Evolutionary conservation across 2,329 filamentous ascomycete species (phyloP).

Genomic region (Colletotrichum sp.): DNA sequence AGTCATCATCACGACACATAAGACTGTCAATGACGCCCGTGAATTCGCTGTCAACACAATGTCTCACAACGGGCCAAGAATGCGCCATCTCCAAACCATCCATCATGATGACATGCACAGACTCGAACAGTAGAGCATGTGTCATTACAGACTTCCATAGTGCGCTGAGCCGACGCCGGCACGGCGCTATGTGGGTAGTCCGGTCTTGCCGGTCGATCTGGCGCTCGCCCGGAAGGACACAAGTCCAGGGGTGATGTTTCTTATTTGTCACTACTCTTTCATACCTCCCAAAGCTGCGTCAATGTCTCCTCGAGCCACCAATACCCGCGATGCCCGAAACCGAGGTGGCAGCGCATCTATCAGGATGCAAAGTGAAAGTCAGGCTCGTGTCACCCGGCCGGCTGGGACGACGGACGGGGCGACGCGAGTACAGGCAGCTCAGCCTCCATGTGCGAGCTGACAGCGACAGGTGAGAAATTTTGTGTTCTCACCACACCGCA

Average conservation of each 20-base stretch:
- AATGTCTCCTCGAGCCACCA: neutral
- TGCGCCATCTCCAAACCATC: neutral
- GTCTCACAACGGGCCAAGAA: neutral
- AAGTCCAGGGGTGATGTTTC: neutral
- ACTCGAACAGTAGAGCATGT: neutral
- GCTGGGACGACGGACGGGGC: neutral
- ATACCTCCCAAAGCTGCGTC: neutral
- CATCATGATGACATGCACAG: constrained; percentile 4
- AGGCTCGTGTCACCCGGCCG: neutral
- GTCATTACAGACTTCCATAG: neutral
- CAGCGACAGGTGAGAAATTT: neutral
- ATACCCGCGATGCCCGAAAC: neutral
- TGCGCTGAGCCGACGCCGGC: constrained; percentile 1
- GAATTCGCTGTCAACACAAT: neutral
- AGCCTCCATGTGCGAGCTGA: constrained; percentile 7
- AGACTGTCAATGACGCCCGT: neutral
- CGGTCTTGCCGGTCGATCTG: constrained; percentile 9
- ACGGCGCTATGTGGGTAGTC: neutral
- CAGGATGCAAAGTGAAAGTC: neutral
- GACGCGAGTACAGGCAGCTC: neutral
- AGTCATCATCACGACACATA: neutral
- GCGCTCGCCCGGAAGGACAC: neutral
- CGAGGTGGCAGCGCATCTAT: neutral
- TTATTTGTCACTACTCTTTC: constrained; percentile 2
- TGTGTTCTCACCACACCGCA: neutral